Conservation (phyloP, 768 basidiomycete genomes). For the Strobilomyces confusus region DNA sequence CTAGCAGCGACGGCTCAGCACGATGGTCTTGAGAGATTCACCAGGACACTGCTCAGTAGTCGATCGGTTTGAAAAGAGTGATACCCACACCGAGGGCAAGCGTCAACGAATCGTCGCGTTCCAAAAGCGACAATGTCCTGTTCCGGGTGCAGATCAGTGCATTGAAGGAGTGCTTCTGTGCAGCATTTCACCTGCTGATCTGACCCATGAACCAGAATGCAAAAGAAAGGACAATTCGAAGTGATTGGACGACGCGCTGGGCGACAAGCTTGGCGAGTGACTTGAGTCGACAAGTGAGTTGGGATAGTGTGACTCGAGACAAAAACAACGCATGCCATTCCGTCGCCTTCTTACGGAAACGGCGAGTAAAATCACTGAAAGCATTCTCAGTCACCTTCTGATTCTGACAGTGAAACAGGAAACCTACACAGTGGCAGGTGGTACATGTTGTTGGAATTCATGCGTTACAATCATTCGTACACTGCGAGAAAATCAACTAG, state of each 20-base stretch:
- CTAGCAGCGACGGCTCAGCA: slow-evolving; percentile 28
- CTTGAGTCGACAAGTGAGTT: slow-evolving; percentile 32
- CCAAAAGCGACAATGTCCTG: slow-evolving; percentile 58
- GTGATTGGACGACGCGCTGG: slow-evolving; percentile 54
- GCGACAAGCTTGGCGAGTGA: slow-evolving; percentile 61
- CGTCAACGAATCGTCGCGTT: slow-evolving; percentile 52
- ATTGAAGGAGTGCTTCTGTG: slow-evolving; percentile 1
- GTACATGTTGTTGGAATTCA: slow-evolving; percentile 63
- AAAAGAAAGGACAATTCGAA: slow-evolving; percentile 63
- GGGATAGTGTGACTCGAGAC: slow-evolving; percentile 4
- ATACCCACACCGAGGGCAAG: slow-evolving; percentile 62
- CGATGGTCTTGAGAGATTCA: slow-evolving; percentile 26
- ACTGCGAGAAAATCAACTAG: slow-evolving; percentile 32
- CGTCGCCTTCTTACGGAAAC: slow-evolving; percentile 55
- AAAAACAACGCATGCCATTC: slow-evolving; percentile 57
- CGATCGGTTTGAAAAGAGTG: slow-evolving; percentile 55
- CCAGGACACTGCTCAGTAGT: slow-evolving; percentile 68
- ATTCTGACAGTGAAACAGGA: background rate
- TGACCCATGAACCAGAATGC: slow-evolving; percentile 77
- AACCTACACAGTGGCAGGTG: slow-evolving; percentile 52
- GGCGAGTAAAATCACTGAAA: slow-evolving; percentile 39
- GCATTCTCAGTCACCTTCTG: background rate
- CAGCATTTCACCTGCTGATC: slow-evolving; percentile 45
- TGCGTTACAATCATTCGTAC: slow-evolving; percentile 67
- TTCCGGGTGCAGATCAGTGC: slow-evolving; percentile 10